Evolutionary conservation across 371 early-diverging fungal genomes (phyloP), one percentile per base, ranked within the genome.

Genomic region (Mucor racemosus): DNA sequence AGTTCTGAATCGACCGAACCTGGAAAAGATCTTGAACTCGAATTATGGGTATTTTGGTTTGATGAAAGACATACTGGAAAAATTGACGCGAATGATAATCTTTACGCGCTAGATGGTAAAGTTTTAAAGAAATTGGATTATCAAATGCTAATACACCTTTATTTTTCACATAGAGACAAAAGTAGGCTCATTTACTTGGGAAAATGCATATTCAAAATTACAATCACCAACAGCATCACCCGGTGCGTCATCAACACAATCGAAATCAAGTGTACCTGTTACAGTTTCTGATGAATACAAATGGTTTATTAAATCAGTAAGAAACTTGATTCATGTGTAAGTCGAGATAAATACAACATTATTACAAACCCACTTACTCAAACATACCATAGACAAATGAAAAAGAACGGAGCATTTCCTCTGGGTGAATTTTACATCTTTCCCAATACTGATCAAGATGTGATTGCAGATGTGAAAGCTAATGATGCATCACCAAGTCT

Each of bases 11-110:
- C 57, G 13, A 41, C 35, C 17, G 53, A 59, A n/a, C 44, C 60
- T 34, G 71, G 63, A 36, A 63, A 60, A 31, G 60, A 59, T 8
- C 5, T 65, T 56, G 48, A 66, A 4, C 58, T 79, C 5, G 79
- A 82, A 57, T 55, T 82, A 21, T 82, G 82, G 82, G 82, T 82
- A 4, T 82, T 82, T 72, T 82, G 82, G 82, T 79, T 82, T 55
- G 82, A 82, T 56, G 82, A 82, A 39, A 68, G 76, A 41, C 82
- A 79, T 26, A 82, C 82, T 11, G 79, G 79, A 3, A 65, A 65
- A 14, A 76, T 82, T 31, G 82, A 82, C 62, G 68, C 66, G 44
- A 76, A 77, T 41, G 60, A 69, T 54, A 48, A 57, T 21, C 62
- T 82, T 19, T 55, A 68, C 19, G 66, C 67, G 40, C 60, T 82